Evolutionary conservation across 1,284 basidiomycete species (phyloP).

Genomic region (Lentinus polychrous): DNA sequence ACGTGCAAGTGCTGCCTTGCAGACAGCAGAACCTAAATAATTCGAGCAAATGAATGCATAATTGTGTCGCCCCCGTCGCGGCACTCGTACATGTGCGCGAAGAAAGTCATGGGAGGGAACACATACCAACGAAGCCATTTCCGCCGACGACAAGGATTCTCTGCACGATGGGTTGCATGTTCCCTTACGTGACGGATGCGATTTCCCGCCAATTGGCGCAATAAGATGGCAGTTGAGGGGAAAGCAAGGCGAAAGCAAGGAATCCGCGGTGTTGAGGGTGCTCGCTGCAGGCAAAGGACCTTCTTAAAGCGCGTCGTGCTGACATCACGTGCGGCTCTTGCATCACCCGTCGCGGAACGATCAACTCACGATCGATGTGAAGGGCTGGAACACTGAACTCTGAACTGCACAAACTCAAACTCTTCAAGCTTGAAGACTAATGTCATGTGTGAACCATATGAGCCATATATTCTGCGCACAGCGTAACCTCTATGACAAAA

Average conservation of each 20-base stretch:
- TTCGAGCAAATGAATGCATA: neutral
- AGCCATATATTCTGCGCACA: too few relatives aligned
- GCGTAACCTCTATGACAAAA: too few relatives aligned
- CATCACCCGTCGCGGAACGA: too few relatives aligned
- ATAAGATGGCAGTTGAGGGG: neutral
- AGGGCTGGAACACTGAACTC: too few relatives aligned
- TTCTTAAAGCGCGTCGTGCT: neutral
- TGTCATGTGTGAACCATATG: too few relatives aligned
- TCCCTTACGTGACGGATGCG: neutral
- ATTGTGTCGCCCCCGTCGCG: neutral
- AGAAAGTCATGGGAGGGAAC: slow-evolving; percentile 6
- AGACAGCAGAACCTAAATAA: slow-evolving; percentile 80
- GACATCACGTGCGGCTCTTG: neutral
- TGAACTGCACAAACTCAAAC: too few relatives aligned
- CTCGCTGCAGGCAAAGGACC: neutral
- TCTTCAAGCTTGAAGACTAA: too few relatives aligned
- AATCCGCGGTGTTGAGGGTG: neutral
- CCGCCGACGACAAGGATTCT: slow-evolving; percentile 87
- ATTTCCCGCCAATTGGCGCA: neutral
- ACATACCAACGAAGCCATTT: slow-evolving; percentile 87
- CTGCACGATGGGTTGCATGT: slow-evolving; percentile 32
- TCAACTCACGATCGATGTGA: too few relatives aligned
- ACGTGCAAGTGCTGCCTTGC: slow-evolving; percentile 75
- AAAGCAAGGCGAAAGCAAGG: neutral
- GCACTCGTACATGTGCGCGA: too few relatives aligned